Percentiles rank a stretch among this genome's conserved stretches.
These are phyloP conservation scores for Harringtonia lauricola DNA, from an alignment of 2,329 filamentous ascomycete species.

Conservation along the genomic window DNA sequence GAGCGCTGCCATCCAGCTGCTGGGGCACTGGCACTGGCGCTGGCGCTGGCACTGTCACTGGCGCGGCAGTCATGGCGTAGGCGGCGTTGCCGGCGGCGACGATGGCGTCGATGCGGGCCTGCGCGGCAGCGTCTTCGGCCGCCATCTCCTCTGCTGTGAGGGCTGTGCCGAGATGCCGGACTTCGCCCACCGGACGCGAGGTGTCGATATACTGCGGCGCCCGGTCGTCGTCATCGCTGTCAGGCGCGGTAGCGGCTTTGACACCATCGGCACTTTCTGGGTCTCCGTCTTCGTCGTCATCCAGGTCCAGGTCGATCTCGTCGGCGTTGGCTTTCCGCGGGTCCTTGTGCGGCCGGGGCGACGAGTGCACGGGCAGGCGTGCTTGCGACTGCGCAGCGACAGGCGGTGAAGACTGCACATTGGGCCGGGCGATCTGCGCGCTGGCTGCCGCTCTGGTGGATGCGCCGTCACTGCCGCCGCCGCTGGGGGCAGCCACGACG, in stretches of 20 bases:
- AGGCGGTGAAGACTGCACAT: background rate
- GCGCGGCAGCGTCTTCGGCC: background rate
- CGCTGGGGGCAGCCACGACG: slow-evolving; percentile 23
- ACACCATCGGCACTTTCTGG: too few species aligned
- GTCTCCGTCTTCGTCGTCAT: slow-evolving; percentile 19
- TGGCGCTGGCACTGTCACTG: background rate
- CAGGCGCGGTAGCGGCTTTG: too few species aligned
- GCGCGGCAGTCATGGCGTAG: slow-evolving; percentile 1
- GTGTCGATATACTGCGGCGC: slow-evolving; percentile 21
- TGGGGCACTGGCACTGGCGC: background rate
- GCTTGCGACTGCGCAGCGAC: slow-evolving; percentile 7
- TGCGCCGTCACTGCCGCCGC: slow-evolving; percentile 1
- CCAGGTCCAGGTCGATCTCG: slow-evolving; percentile 32
- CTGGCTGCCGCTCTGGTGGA: background rate
- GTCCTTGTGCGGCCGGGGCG: background rate
- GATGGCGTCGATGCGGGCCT: slow-evolving; percentile 18
- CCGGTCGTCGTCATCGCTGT: slow-evolving; percentile 5
- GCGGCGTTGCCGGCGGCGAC: slow-evolving; percentile 10
- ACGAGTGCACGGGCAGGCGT: slow-evolving; percentile 12
- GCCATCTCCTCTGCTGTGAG: background rate
- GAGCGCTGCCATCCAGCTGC: slow-evolving; percentile 11
- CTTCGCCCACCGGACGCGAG: slow-evolving; percentile 19
- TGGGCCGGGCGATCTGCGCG: background rate
- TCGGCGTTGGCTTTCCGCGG: slow-evolving; percentile 23
- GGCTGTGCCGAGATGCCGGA: slow-evolving; percentile 3